Evolutionary conservation across 805 yeast species (phyloP), one percentile per base, ranked within the genome.

Genomic region (Candida jianshihensis): DNA sequence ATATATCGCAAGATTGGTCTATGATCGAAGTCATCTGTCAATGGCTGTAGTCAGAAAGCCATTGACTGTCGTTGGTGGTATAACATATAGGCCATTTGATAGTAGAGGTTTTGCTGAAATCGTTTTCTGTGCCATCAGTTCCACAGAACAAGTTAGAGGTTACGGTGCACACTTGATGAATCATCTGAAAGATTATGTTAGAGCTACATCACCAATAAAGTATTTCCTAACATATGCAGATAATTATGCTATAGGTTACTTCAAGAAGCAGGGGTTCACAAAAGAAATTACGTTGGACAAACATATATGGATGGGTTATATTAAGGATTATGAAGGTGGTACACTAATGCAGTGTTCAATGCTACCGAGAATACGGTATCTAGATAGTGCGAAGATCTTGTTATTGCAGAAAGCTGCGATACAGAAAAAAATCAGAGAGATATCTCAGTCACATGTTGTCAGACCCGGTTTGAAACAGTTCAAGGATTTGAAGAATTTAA

Each of bases 141-240:
- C 96, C 3, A 86, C 97, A 0, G 99, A 92, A 56, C 99, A 92
- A 64, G 98, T 92, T 15, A 68, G 97, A 45, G 99, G 98, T 25
- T 92, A 92, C 56, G 99, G 99, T 60, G 98, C 98, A 0, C 98
- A 92, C 60, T 60, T 92, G 53, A 92, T 92, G 99, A 92, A 92
- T 59, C 99, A 92, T 63, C 66, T 92, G 48, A 92, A 92, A 55
- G 98, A 92, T 60, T 92, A 90, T 59, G 97, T 92, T 28, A 70
- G 87, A 47, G 81, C 87, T 16, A 88, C 97, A 0, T 76, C 94
- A 8, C 84, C 81, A 19, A 81, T 90, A 38, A 79, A 78, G 61
- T 81, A 90, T 57, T 90, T 90, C 54, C 60, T 90, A 43, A 90
- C 97, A 1, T 90, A 92, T 63, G 99, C 99, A 4, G 99, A 92